phyloP scores from a whole-genome alignment of 768 basidiomycete species.

The Strobilomyces confusus region DNA sequence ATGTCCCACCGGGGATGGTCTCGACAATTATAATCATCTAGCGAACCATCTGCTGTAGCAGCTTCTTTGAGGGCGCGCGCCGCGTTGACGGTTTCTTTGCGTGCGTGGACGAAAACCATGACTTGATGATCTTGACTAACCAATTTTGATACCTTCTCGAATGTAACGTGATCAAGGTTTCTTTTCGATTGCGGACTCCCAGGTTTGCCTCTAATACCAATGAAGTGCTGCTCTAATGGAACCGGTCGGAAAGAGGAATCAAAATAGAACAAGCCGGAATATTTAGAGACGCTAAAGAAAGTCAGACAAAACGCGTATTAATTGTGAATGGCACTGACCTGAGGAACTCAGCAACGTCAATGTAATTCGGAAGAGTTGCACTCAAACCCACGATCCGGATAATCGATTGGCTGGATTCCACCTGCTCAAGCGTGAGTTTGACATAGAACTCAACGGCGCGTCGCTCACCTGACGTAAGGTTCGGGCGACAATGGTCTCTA shows the following conservation, averaged over 20 bases:
- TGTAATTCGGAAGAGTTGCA: constrained; percentile 95
- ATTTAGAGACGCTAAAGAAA: constrained; percentile 69
- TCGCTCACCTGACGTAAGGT: constrained; percentile 78
- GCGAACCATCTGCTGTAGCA: constrained; percentile 62
- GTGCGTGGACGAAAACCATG: constrained; percentile 98
- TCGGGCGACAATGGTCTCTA: constrained; percentile 96
- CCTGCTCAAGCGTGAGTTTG: constrained; percentile 41
- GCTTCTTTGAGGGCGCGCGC: constrained; percentile 78
- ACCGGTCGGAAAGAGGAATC: constrained; percentile 96
- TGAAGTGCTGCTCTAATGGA: constrained; percentile 95
- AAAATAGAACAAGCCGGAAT: constrained; percentile 92
- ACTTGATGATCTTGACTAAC: constrained; percentile 94
- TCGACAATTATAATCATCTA: constrained; percentile 76
- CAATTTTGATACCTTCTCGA: constrained; percentile 84
- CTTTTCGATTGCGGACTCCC: constrained; percentile 67
- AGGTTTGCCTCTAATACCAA: constrained; percentile 88
- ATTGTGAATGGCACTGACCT: constrained; percentile 44
- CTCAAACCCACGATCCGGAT: constrained; percentile 95
- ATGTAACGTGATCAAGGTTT: constrained; percentile 86
- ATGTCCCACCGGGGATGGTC: constrained; percentile 75
- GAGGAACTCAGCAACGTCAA: constrained; percentile 94
- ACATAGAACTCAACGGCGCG: background rate
- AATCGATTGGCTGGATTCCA: constrained; percentile 93
- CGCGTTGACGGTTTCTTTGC: constrained; percentile 96
- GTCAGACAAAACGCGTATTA: background rate